These are phyloP conservation scores for Daldinia concentrica DNA, from an alignment of 495 filamentous ascomycete species.

Conservation along the genomic window DNA sequence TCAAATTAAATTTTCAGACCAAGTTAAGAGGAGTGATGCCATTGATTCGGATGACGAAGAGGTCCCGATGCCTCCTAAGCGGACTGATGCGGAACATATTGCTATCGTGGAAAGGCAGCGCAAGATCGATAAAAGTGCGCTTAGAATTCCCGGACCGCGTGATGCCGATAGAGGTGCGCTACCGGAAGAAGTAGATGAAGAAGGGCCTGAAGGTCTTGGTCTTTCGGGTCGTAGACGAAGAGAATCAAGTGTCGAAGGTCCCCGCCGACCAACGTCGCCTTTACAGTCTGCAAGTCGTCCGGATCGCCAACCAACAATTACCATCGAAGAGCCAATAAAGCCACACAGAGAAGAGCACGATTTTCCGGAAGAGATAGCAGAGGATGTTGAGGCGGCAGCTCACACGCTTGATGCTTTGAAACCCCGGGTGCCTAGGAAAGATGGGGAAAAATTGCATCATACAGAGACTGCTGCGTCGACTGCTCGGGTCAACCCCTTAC, in stretches of 20 bases:
- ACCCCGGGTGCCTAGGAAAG: slow-evolving; percentile 49
- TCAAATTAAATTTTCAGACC: slow-evolving; percentile 71
- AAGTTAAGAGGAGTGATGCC: slow-evolving; percentile 61
- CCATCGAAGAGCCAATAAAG: slow-evolving; percentile 68
- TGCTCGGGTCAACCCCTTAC: slow-evolving; percentile 29
- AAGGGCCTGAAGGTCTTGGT: slow-evolving; percentile 39
- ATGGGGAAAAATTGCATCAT: slow-evolving; percentile 41
- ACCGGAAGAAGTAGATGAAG: slow-evolving; percentile 61
- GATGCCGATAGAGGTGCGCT: slow-evolving; percentile 83
- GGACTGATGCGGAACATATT: slow-evolving; percentile 79
- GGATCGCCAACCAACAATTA: slow-evolving; percentile 65
- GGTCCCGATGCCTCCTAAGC: slow-evolving; percentile 59
- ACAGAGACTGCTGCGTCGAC: slow-evolving; percentile 35
- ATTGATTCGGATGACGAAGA: slow-evolving; percentile 47
- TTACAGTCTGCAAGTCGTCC: slow-evolving; percentile 46
- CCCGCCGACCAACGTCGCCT: slow-evolving; percentile 30
- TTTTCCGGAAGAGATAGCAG: slow-evolving; percentile 47
- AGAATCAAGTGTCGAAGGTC: slow-evolving; percentile 40
- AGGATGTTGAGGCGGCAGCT: slow-evolving; percentile 48
- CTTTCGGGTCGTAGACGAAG: slow-evolving; percentile 23
- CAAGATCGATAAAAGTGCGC: slow-evolving; percentile 73
- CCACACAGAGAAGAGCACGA: slow-evolving; percentile 43
- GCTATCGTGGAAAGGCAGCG: slow-evolving; percentile 86
- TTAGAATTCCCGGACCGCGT: slow-evolving; percentile 87
- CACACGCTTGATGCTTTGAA: slow-evolving; percentile 48